Conservation (phyloP, 2,329 filamentous ascomycete genomes). For the Lizonia empirigonia region DNA sequence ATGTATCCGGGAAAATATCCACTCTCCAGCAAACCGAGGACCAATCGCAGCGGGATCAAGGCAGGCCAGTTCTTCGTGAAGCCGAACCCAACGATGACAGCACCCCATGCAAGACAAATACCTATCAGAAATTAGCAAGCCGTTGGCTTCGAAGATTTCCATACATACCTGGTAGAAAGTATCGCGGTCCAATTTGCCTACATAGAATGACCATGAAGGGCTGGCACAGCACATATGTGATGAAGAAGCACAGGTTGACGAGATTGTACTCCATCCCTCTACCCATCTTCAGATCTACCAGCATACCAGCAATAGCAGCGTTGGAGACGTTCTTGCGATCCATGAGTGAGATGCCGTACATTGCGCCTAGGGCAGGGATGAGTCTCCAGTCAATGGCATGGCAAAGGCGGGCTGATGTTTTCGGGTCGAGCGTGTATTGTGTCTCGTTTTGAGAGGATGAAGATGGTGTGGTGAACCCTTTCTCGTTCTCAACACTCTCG, state of each 20-base stretch:
- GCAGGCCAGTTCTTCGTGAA: constrained; percentile 32
- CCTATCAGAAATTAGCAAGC: background rate
- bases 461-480: constrained; percentile 20
- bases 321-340: constrained; percentile 37
- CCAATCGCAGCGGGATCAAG: constrained; percentile 24
- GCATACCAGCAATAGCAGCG: constrained; percentile 36
- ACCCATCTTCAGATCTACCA: constrained; percentile 25
- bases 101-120: constrained; percentile 30
- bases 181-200: constrained; percentile 28
- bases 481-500: constrained; percentile 30
- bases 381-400: constrained; percentile 34
- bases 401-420: constrained; percentile 25
- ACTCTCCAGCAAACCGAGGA: constrained; percentile 27
- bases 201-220: constrained; percentile 30
- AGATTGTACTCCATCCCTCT: constrained; percentile 28
- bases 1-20: constrained; percentile 34
- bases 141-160: fast-evolving
- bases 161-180: constrained; percentile 24
- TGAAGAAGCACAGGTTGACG: constrained; percentile 36
- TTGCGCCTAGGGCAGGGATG: constrained; percentile 30
- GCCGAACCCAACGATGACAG: constrained; percentile 32
- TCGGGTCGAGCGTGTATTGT: constrained; percentile 23
- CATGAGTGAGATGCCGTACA: constrained; percentile 36
- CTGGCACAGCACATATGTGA: constrained; percentile 33
- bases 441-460: constrained; percentile 13